Evolutionary conservation across 768 basidiomycete species (phyloP).

Genomic region (Kwoniella botswanensis): DNA sequence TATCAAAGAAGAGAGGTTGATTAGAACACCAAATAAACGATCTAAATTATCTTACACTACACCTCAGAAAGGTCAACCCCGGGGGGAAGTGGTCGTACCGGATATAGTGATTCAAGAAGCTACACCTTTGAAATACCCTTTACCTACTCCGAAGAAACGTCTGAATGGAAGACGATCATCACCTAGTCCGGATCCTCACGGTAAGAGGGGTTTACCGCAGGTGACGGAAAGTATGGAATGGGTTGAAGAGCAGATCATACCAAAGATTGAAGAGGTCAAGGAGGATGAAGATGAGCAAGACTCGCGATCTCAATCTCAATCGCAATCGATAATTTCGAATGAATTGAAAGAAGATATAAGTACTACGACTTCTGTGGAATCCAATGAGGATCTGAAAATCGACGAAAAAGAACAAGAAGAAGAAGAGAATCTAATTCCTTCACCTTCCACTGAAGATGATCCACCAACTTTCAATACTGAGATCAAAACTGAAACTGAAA

Average conservation of each 20-base stretch:
- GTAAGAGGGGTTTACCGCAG: conserved; percentile 1
- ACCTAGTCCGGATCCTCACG: background rate
- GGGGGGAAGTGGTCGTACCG: conserved; percentile 11
- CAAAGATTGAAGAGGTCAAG: conserved; percentile 2
- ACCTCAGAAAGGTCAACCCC: background rate
- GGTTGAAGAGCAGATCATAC: conserved; percentile 6
- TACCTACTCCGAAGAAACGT: conserved; percentile 33
- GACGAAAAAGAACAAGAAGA: conserved; percentile 3
- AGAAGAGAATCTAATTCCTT: conserved; percentile 37
- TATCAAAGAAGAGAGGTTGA: background rate
- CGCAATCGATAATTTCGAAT: background rate
- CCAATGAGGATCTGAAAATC: background rate
- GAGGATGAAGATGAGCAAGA: background rate
- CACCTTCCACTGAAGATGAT: conserved; percentile 49
- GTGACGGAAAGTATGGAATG: conserved; percentile 4
- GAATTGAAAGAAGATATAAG: background rate
- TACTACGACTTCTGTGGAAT: too few relatives aligned
- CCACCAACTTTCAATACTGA: conserved; percentile 37
- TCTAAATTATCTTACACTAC: conserved; percentile 2
- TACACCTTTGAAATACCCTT: conserved; percentile 43
- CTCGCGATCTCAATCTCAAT: background rate
- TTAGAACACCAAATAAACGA: conserved; percentile 21
- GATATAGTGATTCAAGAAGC: conserved; percentile 40
- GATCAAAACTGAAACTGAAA: background rate
- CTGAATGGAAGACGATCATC: conserved; percentile 13